phyloP scores from a whole-genome alignment of 352 stramenopile genomes.

The Lagenidium sp. region DNA sequence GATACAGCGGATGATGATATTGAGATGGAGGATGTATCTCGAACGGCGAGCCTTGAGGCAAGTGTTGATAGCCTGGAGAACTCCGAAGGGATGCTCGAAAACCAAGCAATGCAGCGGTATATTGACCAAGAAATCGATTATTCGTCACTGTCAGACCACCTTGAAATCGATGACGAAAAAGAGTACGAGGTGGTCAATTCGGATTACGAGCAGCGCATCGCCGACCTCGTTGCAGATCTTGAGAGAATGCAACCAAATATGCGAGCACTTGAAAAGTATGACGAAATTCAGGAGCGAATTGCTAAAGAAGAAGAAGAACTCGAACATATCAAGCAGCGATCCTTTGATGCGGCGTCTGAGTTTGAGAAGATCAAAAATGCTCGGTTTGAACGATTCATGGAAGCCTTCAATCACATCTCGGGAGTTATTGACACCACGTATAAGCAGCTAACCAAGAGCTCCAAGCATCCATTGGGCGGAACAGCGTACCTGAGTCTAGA shows the following conservation, averaged over 20 bases:
- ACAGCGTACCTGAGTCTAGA: slow-evolving; percentile 82
- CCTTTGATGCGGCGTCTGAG: slow-evolving; percentile 42
- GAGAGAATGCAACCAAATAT: slow-evolving; percentile 98
- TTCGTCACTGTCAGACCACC: slow-evolving; percentile 64
- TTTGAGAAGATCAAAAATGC: slow-evolving; percentile 73
- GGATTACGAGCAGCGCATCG: slow-evolving; percentile 60
- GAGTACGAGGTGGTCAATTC: slow-evolving; percentile 82
- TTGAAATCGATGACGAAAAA: slow-evolving; percentile 67
- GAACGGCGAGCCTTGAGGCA: not conserved
- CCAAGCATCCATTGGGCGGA: slow-evolving; percentile 92
- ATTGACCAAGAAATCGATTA: slow-evolving; percentile 84
- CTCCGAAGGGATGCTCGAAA: slow-evolving; percentile 36
- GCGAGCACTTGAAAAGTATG: slow-evolving; percentile 87
- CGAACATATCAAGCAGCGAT: slow-evolving; percentile 57
- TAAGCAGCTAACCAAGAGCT: slow-evolving; percentile 97
- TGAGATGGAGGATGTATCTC: slow-evolving; percentile 50
- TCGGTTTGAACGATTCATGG: slow-evolving; percentile 83
- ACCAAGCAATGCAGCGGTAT: slow-evolving; percentile 32
- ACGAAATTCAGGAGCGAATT: slow-evolving; percentile 77
- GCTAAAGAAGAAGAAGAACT: slow-evolving; percentile 72
- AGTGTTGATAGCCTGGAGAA: slow-evolving; percentile 20
- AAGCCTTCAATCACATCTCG: slow-evolving; percentile 93
- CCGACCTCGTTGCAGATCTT: slow-evolving; percentile 65
- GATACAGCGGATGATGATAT: slow-evolving; percentile 28
- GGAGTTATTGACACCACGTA: slow-evolving; percentile 93